These are phyloP conservation scores for Chlorella variabilis DNA, from an alignment of 163 green algal species.

Conservation along the genomic window DNA sequence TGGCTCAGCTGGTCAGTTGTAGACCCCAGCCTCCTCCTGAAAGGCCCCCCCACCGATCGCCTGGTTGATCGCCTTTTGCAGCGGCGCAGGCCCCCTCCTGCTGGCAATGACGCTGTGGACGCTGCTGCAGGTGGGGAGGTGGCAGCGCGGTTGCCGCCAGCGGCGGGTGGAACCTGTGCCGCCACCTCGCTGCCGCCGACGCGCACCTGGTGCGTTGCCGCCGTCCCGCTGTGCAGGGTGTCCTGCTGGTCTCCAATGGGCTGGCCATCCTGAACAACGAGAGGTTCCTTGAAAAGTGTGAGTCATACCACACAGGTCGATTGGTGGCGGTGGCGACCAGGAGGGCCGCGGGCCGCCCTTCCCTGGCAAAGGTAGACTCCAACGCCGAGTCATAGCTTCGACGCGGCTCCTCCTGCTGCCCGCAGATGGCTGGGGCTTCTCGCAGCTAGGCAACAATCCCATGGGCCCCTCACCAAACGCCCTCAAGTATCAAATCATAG, in stretches of 20 bases:
- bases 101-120: slow-evolving; percentile 83
- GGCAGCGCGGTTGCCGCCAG: not conserved
- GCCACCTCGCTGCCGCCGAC: not conserved
- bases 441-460: slow-evolving; percentile 60
- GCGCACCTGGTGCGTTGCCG: no score
- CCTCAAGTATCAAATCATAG: slow-evolving; percentile 80
- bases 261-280: slow-evolving; percentile 87
- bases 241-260: slow-evolving; percentile 77
- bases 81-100: no score
- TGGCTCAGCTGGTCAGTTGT: no score
- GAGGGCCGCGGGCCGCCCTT: no score
- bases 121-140: slow-evolving; percentile 66
- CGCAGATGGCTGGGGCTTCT: slow-evolving; percentile 86
- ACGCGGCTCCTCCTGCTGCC: no score
- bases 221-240: slow-evolving; percentile 56
- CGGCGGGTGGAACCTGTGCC: not conserved
- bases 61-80: no score
- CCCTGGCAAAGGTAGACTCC: no score
- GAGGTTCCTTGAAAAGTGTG: slow-evolving; percentile 81
- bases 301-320: not conserved
- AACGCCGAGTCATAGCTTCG: no score
- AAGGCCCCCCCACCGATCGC: no score
- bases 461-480: slow-evolving; percentile 38
- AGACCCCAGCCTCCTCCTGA: no score
- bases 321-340: no score